These are phyloP conservation scores for Zygoascus meyerae DNA, from an alignment of 1,139 yeast species.

Conservation along the genomic window DNA sequence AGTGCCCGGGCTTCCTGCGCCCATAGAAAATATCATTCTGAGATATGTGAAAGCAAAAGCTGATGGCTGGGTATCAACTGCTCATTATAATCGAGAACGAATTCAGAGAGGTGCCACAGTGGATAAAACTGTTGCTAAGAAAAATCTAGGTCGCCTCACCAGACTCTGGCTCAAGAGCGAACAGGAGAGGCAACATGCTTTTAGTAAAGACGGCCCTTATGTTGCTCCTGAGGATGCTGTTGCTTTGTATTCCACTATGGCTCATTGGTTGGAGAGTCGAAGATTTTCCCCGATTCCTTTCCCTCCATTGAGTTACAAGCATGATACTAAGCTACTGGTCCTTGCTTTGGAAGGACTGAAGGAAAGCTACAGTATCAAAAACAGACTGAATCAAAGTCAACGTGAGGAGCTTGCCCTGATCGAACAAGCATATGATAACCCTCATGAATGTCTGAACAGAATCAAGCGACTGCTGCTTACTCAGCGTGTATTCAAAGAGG, in stretches of 20 bases:
- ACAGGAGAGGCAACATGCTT: constrained; percentile 78
- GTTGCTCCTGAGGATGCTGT: constrained; percentile 86
- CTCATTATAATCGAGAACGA: constrained; percentile 87
- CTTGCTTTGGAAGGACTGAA: constrained; percentile 86
- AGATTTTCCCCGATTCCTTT: constrained; percentile 85
- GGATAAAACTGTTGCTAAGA: constrained; percentile 89
- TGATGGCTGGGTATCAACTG: constrained; percentile 93
- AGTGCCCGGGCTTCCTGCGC: constrained; percentile 93
- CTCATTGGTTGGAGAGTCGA: constrained; percentile 86
- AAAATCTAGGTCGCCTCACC: constrained; percentile 86
- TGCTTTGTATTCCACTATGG: constrained; percentile 77
- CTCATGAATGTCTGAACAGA: constrained; percentile 84
- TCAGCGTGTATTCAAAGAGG: constrained; percentile 89
- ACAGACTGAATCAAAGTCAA: constrained; percentile 77
- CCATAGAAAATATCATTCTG: constrained; percentile 78
- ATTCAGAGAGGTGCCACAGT: constrained; percentile 83
- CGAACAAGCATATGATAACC: constrained; percentile 95
- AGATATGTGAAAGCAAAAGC: constrained; percentile 93
- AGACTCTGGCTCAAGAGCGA: constrained; percentile 90
- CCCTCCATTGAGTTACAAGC: constrained; percentile 88
- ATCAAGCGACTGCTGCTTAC: constrained; percentile 78
- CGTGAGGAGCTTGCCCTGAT: constrained; percentile 89
- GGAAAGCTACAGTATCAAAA: constrained; percentile 76
- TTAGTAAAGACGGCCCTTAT: constrained; percentile 83
- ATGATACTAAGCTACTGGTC: constrained; percentile 84